A percentile compares a stretch with the other conserved stretches of the same genome.
These are phyloP conservation scores for Comarum palustre DNA, from an alignment of 306 rosid genomes.

Conservation along the genomic window DNA sequence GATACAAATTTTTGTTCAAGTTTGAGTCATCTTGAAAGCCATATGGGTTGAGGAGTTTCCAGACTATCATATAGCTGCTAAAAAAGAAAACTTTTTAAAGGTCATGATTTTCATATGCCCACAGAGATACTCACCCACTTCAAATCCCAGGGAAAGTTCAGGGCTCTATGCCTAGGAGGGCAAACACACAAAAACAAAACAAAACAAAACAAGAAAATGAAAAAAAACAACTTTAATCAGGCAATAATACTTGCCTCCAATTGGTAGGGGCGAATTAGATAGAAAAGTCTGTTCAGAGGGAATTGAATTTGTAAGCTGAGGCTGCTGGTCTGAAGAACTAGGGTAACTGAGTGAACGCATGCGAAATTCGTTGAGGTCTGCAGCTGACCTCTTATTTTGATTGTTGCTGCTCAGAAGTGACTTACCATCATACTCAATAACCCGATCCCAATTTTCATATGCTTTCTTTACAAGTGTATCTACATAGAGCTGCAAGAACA, in stretches of 20 bases:
- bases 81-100: background rate
- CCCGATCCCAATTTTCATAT: constrained; percentile 90
- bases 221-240: constrained; percentile 12
- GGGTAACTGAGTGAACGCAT: constrained; percentile 42
- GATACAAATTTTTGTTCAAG: background rate
- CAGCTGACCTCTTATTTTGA: constrained; percentile 38
- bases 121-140: background rate
- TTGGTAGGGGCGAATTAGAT: constrained; percentile 47
- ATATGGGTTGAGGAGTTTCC: background rate
- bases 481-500: constrained; percentile 70
- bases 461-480: constrained; percentile 93
- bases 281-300: constrained; percentile 55
- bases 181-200: background rate
- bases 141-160: background rate
- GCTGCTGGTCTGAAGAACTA: constrained; percentile 50
- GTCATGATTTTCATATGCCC: background rate
- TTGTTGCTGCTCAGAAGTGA: constrained; percentile 55
- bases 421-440: constrained; percentile 86
- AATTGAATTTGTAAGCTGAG: constrained; percentile 39
- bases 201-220: background rate
- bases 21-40: background rate
- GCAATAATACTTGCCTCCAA: constrained; percentile 49
- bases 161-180: background rate
- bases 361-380: constrained; percentile 52
- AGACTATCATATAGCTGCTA: background rate